phyloP scores from a whole-genome alignment of 2,329 filamentous ascomycete genomes.

The Ceratocystis eucalypticola region DNA sequence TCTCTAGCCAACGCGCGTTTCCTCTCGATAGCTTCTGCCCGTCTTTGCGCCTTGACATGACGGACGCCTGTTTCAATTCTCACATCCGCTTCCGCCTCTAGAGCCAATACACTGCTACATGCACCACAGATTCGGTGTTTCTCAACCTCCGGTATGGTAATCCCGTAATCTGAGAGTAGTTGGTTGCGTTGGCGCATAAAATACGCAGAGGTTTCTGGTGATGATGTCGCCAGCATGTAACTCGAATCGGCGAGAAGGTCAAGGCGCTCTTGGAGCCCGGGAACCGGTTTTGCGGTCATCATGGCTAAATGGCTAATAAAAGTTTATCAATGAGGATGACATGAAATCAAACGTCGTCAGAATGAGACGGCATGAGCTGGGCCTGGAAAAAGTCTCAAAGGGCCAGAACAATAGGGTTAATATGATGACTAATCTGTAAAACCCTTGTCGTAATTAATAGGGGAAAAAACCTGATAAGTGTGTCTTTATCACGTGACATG shows the following conservation, averaged over 20 bases:
- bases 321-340: neutral
- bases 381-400: neutral
- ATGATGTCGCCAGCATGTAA: constrained; percentile 38
- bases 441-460: too few species aligned
- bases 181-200: constrained; percentile 42
- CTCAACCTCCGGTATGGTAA: constrained; percentile 35
- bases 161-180: constrained; percentile 35
- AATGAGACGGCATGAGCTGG: too few species aligned
- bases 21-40: neutral
- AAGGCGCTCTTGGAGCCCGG: constrained; percentile 13
- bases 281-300: constrained; percentile 1
- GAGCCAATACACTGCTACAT: constrained; percentile 48
- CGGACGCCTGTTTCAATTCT: constrained; percentile 16
- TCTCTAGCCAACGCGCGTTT: neutral
- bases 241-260: constrained; percentile 41
- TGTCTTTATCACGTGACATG: too few species aligned
- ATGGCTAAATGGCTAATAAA: neutral
- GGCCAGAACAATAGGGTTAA: neutral
- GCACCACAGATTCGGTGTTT: constrained; percentile 42
- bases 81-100: constrained; percentile 31
- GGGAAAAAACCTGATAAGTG: too few species aligned
- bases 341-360: neutral
- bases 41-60: neutral
- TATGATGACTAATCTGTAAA: neutral
- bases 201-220: constrained; percentile 45